A percentile compares a stretch with the other conserved stretches of the same genome.
phyloP scores from a whole-genome alignment of 2,329 filamentous ascomycete species.

The Talaromyces marneffei region DNA sequence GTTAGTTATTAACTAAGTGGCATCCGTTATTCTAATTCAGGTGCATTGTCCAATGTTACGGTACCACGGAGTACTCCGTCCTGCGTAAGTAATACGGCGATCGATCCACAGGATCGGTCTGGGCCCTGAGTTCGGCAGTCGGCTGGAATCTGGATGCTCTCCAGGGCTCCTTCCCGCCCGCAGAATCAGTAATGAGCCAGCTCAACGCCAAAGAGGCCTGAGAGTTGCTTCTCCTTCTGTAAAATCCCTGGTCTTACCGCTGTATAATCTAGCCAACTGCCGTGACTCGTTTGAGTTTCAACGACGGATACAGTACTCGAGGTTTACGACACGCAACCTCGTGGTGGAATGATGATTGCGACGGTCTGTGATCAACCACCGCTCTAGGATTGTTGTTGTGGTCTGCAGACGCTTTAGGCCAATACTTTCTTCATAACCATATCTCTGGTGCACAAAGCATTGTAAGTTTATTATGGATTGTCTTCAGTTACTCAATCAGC shows the following conservation, averaged over 20 bases:
- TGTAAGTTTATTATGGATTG: neutral
- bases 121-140: conserved; percentile 2
- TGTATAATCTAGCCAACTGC: neutral
- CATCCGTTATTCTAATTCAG: no score
- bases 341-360: neutral
- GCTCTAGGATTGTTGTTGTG: neutral
- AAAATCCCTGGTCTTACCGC: neutral
- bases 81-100: neutral
- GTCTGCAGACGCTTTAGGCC: neutral
- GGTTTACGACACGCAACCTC: neutral
- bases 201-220: neutral
- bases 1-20: neutral
- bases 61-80: no score
- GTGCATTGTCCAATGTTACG: no score
- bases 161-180: neutral
- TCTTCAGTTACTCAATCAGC: neutral
- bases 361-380: neutral
- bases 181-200: neutral
- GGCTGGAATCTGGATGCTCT: conserved; percentile 1
- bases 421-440: no score
- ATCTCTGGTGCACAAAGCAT: neutral
- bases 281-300: neutral
- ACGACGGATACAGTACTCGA: neutral
- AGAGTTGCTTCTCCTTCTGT: neutral
- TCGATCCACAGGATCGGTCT: neutral